Evolutionary conservation across 148 eudicot genomes (phyloP), one percentile per base, ranked within the genome.

Genomic region (Hydrangea macrophylla): DNA sequence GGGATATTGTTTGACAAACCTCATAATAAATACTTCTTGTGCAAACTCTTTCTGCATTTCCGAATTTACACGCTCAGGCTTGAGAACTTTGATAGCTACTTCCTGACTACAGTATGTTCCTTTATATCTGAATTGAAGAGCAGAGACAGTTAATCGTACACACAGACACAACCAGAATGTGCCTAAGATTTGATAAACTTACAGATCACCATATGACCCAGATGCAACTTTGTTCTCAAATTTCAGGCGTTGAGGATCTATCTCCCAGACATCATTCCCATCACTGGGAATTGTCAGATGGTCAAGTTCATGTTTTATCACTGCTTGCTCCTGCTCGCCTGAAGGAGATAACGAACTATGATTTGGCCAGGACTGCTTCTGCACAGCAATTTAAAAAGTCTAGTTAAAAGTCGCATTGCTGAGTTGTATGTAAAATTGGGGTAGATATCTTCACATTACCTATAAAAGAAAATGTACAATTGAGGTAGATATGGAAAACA

Each of bases 121-220:
- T 79, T 88, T 90, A 65, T 90, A 94, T 80, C 98, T 94, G 85
- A 76, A 72, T 56, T 44, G 71, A 58, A 26, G 28, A 65, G 56
- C 24, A 56, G 27, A 50, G 2, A 27, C 24, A 32, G 28, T 28
- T 45, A 32, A 42, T 23, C 50, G 23, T n/a, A 55, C 54, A 55
- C 62, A 26, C 20, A 36, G 55, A 44, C 56, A 27, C 27, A 36
- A 53, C 24, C 37, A 10, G 9, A 18, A 54, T 3, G 15, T 17
- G 35, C 44, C n/a, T 23, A 67, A 37, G 65, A 56, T 25, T 37
- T 23, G 23, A 64, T 6, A 64, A 58, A 83, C 98, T 86, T 85
- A 94, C 98, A 94, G 71, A 81, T 94, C 98, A 71, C 98, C 98
- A 82, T 94, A 94, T 58, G 98, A 90, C 63, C 98, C 98, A 27